Evolutionary conservation across 768 basidiomycete genomes (phyloP).

Genomic region (Steccherinum ochraceum): DNA sequence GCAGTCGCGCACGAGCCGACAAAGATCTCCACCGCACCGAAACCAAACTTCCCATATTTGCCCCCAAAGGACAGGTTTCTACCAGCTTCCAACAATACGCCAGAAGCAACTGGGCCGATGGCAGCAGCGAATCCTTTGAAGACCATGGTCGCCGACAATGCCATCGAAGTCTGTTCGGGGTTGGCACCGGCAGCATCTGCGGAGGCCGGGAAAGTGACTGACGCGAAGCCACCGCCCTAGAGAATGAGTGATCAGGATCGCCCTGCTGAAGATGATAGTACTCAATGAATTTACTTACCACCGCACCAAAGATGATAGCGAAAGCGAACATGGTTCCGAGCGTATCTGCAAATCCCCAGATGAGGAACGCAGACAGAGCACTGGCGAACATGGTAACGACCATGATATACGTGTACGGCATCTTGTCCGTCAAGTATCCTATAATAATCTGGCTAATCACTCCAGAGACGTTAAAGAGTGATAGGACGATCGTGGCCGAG

Average conservation of each 20-base stretch:
- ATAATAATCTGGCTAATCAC: slow-evolving; percentile 19
- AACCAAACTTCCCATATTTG: slow-evolving; percentile 15
- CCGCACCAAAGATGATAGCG: slow-evolving; percentile 18
- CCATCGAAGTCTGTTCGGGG: slow-evolving; percentile 15
- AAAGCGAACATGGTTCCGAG: slow-evolving; percentile 15
- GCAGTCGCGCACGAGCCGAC: slow-evolving; percentile 17
- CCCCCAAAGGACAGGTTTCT: slow-evolving; percentile 1
- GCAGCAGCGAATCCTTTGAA: slow-evolving; percentile 18
- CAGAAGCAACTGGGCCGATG: slow-evolving; percentile 16
- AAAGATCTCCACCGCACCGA: slow-evolving; percentile 18
- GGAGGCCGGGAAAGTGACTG: slow-evolving; percentile 12
- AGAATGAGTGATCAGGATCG: not conserved
- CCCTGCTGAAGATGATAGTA: not conserved
- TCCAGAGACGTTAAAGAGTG: slow-evolving; percentile 18
- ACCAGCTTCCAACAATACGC: slow-evolving; percentile 16
- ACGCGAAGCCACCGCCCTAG: slow-evolving; percentile 18
- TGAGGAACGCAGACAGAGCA: slow-evolving; percentile 13
- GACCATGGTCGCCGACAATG: slow-evolving; percentile 11
- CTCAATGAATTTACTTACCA: slow-evolving; percentile 8
- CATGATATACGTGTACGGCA: slow-evolving; percentile 20
- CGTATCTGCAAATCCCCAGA: slow-evolving; percentile 17
- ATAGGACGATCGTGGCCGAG: slow-evolving; percentile 15
- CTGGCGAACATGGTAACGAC: slow-evolving; percentile 12
- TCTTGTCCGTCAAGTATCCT: slow-evolving; percentile 17
- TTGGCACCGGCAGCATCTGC: slow-evolving; percentile 16